Conservation (phyloP, 2,329 filamentous ascomycete species). For the Penicillium polonicum region DNA sequence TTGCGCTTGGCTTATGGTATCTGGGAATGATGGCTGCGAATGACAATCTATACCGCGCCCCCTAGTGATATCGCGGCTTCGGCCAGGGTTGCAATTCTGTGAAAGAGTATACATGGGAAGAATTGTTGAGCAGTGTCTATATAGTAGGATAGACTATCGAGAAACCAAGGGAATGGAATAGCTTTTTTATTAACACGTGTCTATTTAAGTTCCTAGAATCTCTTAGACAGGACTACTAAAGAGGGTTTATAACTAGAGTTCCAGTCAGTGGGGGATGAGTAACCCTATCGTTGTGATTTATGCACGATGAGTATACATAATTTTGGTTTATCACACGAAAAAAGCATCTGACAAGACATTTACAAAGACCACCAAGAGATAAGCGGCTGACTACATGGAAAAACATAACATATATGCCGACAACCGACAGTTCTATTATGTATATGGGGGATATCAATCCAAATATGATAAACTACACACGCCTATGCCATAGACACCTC, state of each 20-base stretch:
- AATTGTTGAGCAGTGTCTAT: not conserved
- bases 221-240: not conserved
- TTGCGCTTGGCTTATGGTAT: no score
- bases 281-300: not conserved
- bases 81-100: no score
- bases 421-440: constrained; percentile 6
- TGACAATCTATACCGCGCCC: no score
- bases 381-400: not conserved
- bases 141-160: not conserved
- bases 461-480: constrained; percentile 12
- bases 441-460: constrained; percentile 11
- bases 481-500: constrained; percentile 5
- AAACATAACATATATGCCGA: not conserved
- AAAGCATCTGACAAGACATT: not conserved
- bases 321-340: not conserved
- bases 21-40: no score
- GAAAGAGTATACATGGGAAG: no score
- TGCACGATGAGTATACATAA: no score
- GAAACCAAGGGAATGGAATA: not conserved
- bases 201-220: not conserved
- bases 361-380: not conserved
- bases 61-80: no score
- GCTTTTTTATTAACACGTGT: not conserved
- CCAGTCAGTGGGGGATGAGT: not conserved
- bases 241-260: not conserved